Percentiles rank a stretch among this genome's conserved stretches.
phyloP scores from a whole-genome alignment of 2,329 filamentous ascomycete species.

The Emericellopsis atlantica region DNA sequence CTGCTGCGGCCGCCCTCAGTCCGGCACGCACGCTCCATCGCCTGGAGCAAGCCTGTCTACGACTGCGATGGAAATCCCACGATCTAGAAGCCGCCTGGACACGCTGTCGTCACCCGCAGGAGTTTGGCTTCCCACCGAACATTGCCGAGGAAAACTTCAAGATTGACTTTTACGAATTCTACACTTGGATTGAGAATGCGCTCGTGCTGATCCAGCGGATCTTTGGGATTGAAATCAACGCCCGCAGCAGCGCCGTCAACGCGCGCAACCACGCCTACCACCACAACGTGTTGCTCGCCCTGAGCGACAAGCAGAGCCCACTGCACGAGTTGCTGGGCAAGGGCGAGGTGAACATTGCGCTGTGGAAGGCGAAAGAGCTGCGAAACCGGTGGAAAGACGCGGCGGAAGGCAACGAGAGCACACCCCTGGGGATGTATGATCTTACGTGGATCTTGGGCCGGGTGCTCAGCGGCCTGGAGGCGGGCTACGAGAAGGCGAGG shows the following conservation, averaged over 20 bases:
- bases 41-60: constrained; percentile 46
- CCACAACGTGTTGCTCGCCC: constrained; percentile 52
- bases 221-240: constrained; percentile 42
- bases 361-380: constrained; percentile 55
- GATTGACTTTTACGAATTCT: constrained; percentile 67
- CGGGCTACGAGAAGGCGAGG: constrained; percentile 39
- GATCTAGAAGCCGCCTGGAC: constrained; percentile 46
- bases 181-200: constrained; percentile 58
- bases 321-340: constrained; percentile 41
- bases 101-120: constrained; percentile 28
- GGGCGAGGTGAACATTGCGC: constrained; percentile 41
- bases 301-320: constrained; percentile 44
- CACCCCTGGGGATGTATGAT: constrained; percentile 45
- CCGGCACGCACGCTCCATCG: constrained; percentile 34
- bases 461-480: constrained; percentile 47
- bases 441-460: constrained; percentile 44
- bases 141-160: constrained; percentile 61
- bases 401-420: constrained; percentile 20
- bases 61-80: constrained; percentile 51
- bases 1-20: neutral
- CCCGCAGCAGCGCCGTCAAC: constrained; percentile 6
- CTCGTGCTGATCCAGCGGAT: constrained; percentile 55
- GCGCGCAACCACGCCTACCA: constrained; percentile 44
- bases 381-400: constrained; percentile 63
- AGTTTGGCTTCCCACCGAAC: constrained; percentile 18